Percentiles rank a stretch among this genome's conserved stretches.
Conservation (phyloP, 1,139 yeast genomes). For the Saccharomyces hybrid region DNA sequence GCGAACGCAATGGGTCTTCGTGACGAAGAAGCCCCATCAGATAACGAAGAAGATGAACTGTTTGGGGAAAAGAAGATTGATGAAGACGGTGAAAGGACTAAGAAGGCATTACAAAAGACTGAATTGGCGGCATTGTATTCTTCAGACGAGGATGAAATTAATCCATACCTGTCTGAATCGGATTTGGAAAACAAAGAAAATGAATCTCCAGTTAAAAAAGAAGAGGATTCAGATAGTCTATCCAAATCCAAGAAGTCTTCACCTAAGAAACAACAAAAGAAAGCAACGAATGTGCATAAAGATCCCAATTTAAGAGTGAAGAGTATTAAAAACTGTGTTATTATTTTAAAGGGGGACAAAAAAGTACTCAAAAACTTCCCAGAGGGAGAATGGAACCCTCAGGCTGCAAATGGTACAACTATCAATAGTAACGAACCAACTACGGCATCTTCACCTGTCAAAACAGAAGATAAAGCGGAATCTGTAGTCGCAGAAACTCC, state of each 20-base stretch:
- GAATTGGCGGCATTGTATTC: slow-evolving; percentile 89
- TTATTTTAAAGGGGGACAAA: slow-evolving; percentile 58
- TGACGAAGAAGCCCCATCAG: slow-evolving; percentile 51
- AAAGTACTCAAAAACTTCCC: slow-evolving; percentile 62
- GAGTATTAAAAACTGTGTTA: slow-evolving; percentile 55
- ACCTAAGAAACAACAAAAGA: slow-evolving; percentile 20
- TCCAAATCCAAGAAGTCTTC: slow-evolving; percentile 21
- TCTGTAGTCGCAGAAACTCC: slow-evolving; percentile 25
- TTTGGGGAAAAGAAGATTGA: slow-evolving; percentile 74
- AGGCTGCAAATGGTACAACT: slow-evolving; percentile 37
- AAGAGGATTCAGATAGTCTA: slow-evolving; percentile 34
- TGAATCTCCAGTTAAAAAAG: slow-evolving; percentile 40
- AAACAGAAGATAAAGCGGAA: slow-evolving; percentile 9
- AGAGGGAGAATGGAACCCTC: slow-evolving; percentile 77
- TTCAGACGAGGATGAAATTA: slow-evolving; percentile 64
- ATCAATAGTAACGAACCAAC: slow-evolving; percentile 12
- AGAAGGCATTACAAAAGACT: slow-evolving; percentile 75
- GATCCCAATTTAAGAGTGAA: slow-evolving; percentile 41
- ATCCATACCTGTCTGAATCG: slow-evolving; percentile 74
- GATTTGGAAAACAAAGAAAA: slow-evolving; percentile 58
- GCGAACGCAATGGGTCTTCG: slow-evolving; percentile 68
- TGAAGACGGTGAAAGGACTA: slow-evolving; percentile 81
- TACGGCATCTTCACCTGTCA: slow-evolving; percentile 7
- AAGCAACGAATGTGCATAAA: slow-evolving; percentile 4
- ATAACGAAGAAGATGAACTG: slow-evolving; percentile 44